Evolutionary conservation across 192 early-diverging fungal species (phyloP).

Genomic region (Podochytrium sp.): DNA sequence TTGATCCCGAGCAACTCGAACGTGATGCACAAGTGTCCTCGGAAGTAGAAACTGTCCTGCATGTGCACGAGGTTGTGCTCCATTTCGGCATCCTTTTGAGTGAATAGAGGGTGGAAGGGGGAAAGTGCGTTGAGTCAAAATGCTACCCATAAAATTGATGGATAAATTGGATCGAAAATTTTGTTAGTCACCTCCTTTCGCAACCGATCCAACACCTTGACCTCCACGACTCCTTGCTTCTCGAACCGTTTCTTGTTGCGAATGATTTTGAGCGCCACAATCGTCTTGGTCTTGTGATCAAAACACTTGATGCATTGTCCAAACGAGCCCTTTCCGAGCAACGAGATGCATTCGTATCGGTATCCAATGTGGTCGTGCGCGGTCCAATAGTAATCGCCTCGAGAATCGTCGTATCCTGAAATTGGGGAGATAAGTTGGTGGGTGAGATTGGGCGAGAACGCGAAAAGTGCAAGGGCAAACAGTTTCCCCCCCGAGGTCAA

Average conservation of each 20-base stretch:
- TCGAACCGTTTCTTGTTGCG: constrained; percentile 97
- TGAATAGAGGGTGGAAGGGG: too few relatives aligned
- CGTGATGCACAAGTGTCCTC: constrained; percentile 93
- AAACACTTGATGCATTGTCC: constrained; percentile 92
- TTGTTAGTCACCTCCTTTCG: constrained; percentile 67
- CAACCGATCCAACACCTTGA: constrained; percentile 89
- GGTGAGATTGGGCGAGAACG: too few relatives aligned
- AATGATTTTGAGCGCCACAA: constrained; percentile 95
- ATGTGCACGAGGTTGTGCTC: constrained; percentile 84
- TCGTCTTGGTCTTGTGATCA: constrained; percentile 88
- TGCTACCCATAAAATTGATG: neutral
- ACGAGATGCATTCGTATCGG: constrained; percentile 89
- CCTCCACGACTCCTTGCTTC: constrained; percentile 93
- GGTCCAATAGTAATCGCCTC: constrained; percentile 89
- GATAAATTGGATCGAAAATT: neutral
- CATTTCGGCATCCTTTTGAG: constrained; percentile 79
- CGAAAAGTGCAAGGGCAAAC: too few relatives aligned
- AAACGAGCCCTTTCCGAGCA: constrained; percentile 93
- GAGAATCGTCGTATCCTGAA: constrained; percentile 87
- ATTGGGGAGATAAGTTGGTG: too few relatives aligned
- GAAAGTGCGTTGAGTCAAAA: neutral
- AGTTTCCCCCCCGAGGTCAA: too few relatives aligned
- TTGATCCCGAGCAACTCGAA: constrained; percentile 94
- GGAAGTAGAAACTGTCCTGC: constrained; percentile 90
- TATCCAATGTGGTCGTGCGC: constrained; percentile 89